Evolutionary conservation across 139 green algal genomes (phyloP).

Genomic region (Helicosporidium sp.): DNA sequence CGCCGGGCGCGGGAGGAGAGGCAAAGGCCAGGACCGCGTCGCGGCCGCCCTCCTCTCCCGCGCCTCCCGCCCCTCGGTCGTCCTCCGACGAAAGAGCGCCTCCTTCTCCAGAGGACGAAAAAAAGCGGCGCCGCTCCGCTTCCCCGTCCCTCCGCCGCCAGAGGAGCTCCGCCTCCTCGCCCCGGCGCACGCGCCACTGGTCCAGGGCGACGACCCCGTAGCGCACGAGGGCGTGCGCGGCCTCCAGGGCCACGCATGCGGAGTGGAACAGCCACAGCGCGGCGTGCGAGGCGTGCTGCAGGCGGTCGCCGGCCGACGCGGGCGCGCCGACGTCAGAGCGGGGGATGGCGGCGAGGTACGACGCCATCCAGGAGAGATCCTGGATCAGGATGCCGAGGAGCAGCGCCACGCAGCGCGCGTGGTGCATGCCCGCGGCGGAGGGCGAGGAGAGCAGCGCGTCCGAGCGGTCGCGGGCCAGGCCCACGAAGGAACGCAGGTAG

Average conservation of each 20-base stretch:
- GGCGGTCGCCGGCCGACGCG: neutral
- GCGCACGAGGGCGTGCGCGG: neutral
- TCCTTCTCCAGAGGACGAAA: no score
- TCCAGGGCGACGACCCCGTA: conserved; percentile 6
- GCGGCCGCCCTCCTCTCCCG: conserved; percentile 1
- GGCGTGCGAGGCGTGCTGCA: neutral
- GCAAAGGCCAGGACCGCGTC: neutral
- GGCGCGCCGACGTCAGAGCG: no score
- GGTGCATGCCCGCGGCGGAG: conserved; percentile 1
- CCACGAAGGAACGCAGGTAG: conserved; percentile 4
- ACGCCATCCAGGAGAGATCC: conserved; percentile 2
- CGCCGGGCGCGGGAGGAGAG: neutral
- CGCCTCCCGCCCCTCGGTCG: no score
- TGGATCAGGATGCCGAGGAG: conserved; percentile 12
- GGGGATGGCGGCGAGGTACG: neutral
- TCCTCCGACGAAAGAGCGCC: no score
- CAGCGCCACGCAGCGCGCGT: conserved; percentile 6
- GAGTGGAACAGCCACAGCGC: conserved; percentile 15
- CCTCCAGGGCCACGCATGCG: conserved; percentile 7
- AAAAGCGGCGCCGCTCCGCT: no score
- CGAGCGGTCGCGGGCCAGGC: conserved; percentile 7
- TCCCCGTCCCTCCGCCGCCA: no score
- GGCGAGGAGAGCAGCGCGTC: conserved; percentile 13
- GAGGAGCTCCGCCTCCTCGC: conserved; percentile 1
- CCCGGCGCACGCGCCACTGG: neutral